Conservation (phyloP, 1,139 yeast genomes). For the Kazachstania sp. region DNA sequence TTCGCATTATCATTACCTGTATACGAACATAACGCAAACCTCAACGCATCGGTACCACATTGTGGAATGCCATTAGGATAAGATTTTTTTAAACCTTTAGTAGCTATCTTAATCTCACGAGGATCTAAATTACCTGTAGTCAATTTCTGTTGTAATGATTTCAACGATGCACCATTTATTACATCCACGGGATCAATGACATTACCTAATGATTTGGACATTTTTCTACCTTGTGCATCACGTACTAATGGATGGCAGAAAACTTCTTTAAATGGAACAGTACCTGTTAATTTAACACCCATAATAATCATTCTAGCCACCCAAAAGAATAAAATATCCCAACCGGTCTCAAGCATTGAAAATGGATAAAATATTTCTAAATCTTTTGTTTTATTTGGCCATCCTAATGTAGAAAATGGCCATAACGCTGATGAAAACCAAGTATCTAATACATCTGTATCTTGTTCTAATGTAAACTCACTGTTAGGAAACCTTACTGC, state of each 20-base stretch:
- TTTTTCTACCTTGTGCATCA: slow-evolving; percentile 97
- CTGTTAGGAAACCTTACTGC: slow-evolving; percentile 55
- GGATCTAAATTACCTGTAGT: slow-evolving; percentile 77
- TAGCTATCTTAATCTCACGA: slow-evolving; percentile 75
- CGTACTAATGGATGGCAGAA: slow-evolving; percentile 97
- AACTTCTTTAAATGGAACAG: slow-evolving; percentile 88
- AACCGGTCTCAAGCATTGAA: slow-evolving; percentile 92
- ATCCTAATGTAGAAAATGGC: slow-evolving; percentile 93
- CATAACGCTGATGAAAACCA: slow-evolving; percentile 98
- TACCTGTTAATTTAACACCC: slow-evolving; percentile 81
- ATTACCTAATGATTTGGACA: slow-evolving; percentile 96
- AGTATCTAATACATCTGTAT: slow-evolving; percentile 94
- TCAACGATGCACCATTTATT: slow-evolving; percentile 72
- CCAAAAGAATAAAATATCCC: slow-evolving; percentile 99
- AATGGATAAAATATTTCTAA: slow-evolving; percentile 74
- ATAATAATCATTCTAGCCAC: slow-evolving; percentile 92
- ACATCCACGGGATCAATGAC: slow-evolving; percentile 95
- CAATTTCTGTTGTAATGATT: slow-evolving; percentile 71
- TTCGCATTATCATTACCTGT: slow-evolving; percentile 97
- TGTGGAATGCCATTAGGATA: slow-evolving; percentile 97
- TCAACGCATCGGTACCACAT: slow-evolving; percentile 97
- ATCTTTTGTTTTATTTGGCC: slow-evolving; percentile 78
- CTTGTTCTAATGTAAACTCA: slow-evolving; percentile 74
- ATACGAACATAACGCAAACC: slow-evolving; percentile 96
- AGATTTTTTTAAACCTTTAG: slow-evolving; percentile 77